phyloP scores from a whole-genome alignment of 352 stramenopile species.

The Phytophthora lateralis region DNA sequence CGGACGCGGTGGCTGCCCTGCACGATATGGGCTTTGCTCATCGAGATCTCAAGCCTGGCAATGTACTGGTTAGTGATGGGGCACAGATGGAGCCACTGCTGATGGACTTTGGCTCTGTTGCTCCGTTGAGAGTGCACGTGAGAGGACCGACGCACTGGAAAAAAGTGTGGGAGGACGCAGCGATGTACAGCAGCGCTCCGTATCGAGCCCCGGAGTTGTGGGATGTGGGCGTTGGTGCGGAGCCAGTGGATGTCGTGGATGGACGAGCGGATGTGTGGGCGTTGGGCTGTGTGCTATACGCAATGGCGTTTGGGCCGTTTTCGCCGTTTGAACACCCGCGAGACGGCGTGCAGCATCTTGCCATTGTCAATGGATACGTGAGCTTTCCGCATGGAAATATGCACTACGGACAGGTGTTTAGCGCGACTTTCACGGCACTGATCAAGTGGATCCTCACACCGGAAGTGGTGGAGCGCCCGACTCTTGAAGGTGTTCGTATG shows the following conservation, averaged over 20 bases:
- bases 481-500: slow-evolving; percentile 50
- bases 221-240: slow-evolving; percentile 41
- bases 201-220: slow-evolving; percentile 94
- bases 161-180: slow-evolving; percentile 80
- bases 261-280: slow-evolving; percentile 91
- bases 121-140: slow-evolving; percentile 42
- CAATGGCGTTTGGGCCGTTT: slow-evolving; percentile 89
- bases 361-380: slow-evolving; percentile 74
- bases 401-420: slow-evolving; percentile 45
- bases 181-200: slow-evolving; percentile 81
- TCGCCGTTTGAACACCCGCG: slow-evolving; percentile 88
- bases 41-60: slow-evolving; percentile 81
- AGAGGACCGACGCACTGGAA: slow-evolving; percentile 47
- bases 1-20: slow-evolving; percentile 62
- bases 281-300: slow-evolving; percentile 91
- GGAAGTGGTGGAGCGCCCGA: slow-evolving; percentile 59
- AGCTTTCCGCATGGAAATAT: slow-evolving; percentile 40
- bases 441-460: slow-evolving; percentile 80
- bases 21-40: slow-evolving; percentile 66
- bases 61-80: slow-evolving; percentile 58
- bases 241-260: slow-evolving; percentile 40
- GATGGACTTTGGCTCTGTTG: slow-evolving; percentile 80
- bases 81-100: slow-evolving; percentile 58
- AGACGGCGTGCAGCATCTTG: slow-evolving; percentile 57
- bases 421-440: slow-evolving; percentile 57